Evolutionary conservation across 495 filamentous ascomycete genomes (phyloP).

Genomic region (Podospora comata): DNA sequence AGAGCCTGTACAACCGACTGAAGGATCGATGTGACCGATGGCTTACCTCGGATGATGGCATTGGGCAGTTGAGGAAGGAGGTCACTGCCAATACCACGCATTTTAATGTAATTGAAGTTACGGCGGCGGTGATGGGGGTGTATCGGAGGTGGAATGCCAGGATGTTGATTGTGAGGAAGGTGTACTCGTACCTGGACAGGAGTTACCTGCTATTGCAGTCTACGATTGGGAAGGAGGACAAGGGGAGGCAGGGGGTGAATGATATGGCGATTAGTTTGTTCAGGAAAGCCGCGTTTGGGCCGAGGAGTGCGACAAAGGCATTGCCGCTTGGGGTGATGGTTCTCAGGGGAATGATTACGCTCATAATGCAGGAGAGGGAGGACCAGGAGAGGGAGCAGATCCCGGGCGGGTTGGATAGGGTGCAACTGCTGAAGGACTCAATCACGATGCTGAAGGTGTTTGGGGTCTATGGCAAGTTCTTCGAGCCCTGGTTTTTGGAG

Average conservation of each 20-base stretch:
- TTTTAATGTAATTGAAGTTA: constrained; percentile 55
- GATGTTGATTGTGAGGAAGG: constrained; percentile 71
- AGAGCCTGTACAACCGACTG: constrained; percentile 60
- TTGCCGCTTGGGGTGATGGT: constrained; percentile 53
- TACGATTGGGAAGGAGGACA: constrained; percentile 33
- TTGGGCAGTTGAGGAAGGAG: constrained; percentile 45
- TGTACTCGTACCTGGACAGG: constrained; percentile 91
- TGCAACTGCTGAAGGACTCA: constrained; percentile 60
- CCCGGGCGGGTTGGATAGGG: constrained; percentile 38
- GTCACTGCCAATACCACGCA: background rate
- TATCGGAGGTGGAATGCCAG: constrained; percentile 81
- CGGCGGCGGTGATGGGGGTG: constrained; percentile 60
- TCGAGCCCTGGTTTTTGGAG: constrained; percentile 70
- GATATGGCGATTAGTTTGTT: constrained; percentile 57
- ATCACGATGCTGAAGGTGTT: constrained; percentile 80
- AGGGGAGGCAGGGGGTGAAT: constrained; percentile 48
- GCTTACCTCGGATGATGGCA: constrained; percentile 53
- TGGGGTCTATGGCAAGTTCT: constrained; percentile 69
- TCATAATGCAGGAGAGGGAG: constrained; percentile 69
- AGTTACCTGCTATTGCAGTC: constrained; percentile 65
- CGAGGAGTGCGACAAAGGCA: constrained; percentile 11
- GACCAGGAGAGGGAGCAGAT: constrained; percentile 36
- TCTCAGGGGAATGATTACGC: constrained; percentile 67
- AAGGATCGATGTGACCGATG: constrained; percentile 60
- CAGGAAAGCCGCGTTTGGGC: constrained; percentile 55